These are phyloP conservation scores for Rubroboletus satanas DNA, from an alignment of 768 basidiomycete genomes.

Conservation along the genomic window DNA sequence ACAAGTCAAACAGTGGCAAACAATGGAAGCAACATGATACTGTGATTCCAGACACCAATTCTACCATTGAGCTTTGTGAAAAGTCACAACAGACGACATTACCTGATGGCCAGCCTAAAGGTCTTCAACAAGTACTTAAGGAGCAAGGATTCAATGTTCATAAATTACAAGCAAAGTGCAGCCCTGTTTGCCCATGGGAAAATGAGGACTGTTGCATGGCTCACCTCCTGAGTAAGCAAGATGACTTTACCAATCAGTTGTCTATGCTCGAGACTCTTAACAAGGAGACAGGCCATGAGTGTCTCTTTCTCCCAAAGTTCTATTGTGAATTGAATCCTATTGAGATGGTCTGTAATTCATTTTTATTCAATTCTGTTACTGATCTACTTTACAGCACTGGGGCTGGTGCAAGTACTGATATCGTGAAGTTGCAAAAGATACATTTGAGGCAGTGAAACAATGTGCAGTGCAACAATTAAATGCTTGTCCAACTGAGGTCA, in stretches of 20 bases:
- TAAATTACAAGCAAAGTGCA: slow-evolving; percentile 33
- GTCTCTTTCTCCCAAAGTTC: slow-evolving; percentile 35
- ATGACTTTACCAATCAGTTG: slow-evolving; percentile 25
- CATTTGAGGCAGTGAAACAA: too few species aligned
- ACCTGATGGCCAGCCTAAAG: slow-evolving; percentile 21
- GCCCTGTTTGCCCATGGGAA: slow-evolving; percentile 21
- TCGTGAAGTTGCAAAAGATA: too few species aligned
- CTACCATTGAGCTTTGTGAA: too few species aligned
- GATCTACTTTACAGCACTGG: too few species aligned
- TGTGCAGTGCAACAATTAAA: too few species aligned
- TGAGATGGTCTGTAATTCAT: background rate
- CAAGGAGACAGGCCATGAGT: slow-evolving; percentile 23
- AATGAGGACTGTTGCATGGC: slow-evolving; percentile 26
- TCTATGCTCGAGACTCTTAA: slow-evolving; percentile 24
- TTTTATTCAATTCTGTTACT: too few species aligned
- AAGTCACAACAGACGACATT: too few species aligned
- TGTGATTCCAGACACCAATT: too few species aligned
- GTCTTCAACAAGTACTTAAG: slow-evolving; percentile 7
- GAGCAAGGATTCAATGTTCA: slow-evolving; percentile 40
- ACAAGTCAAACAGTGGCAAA: slow-evolving; percentile 18
- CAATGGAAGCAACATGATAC: slow-evolving; percentile 8
- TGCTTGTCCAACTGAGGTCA: too few species aligned
- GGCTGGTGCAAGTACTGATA: too few species aligned
- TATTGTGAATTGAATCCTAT: slow-evolving; percentile 38
- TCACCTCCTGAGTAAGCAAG: slow-evolving; percentile 25